Conservation (phyloP, 2,329 filamentous ascomycete genomes). For the Alternaria sp. region DNA sequence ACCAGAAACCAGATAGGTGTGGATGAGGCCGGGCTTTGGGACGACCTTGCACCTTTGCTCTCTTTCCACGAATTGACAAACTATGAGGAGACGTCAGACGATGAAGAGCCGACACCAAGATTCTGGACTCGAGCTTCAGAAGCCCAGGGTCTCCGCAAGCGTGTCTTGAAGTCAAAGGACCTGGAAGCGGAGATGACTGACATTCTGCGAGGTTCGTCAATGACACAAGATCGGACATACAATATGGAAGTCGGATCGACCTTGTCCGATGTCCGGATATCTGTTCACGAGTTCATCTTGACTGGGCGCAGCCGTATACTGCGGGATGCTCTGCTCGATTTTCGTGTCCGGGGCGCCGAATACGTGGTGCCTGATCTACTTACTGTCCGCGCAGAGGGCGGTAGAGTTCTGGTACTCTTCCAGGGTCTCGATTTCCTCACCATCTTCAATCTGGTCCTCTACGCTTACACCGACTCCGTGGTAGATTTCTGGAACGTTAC, state of each 20-base stretch:
- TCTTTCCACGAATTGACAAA: slow-evolving; percentile 67
- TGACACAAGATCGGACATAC: slow-evolving; percentile 52
- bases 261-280: slow-evolving; percentile 73
- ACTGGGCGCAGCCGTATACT: slow-evolving; percentile 75
- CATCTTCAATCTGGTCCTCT: slow-evolving; percentile 79
- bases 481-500: slow-evolving; percentile 88
- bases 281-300: slow-evolving; percentile 83
- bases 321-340: slow-evolving; percentile 63
- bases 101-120: slow-evolving; percentile 54
- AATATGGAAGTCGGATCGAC: slow-evolving; percentile 60
- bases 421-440: slow-evolving; percentile 76
- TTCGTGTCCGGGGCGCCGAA: slow-evolving; percentile 61
- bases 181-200: slow-evolving; percentile 68
- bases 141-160: slow-evolving; percentile 60
- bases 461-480: slow-evolving; percentile 78
- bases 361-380: slow-evolving; percentile 67
- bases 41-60: slow-evolving; percentile 73
- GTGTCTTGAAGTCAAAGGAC: slow-evolving; percentile 68
- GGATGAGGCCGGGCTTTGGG: slow-evolving; percentile 72
- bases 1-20: slow-evolving; percentile 75
- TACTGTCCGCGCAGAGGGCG: slow-evolving; percentile 60
- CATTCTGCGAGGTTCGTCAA: slow-evolving; percentile 46
- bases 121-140: slow-evolving; percentile 59
- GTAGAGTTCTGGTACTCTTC: slow-evolving; percentile 68
- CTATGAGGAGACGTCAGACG: slow-evolving; percentile 51